Evolutionary conservation across 2,329 filamentous ascomycete species (phyloP).

Genomic region (Diplodia seriata): DNA sequence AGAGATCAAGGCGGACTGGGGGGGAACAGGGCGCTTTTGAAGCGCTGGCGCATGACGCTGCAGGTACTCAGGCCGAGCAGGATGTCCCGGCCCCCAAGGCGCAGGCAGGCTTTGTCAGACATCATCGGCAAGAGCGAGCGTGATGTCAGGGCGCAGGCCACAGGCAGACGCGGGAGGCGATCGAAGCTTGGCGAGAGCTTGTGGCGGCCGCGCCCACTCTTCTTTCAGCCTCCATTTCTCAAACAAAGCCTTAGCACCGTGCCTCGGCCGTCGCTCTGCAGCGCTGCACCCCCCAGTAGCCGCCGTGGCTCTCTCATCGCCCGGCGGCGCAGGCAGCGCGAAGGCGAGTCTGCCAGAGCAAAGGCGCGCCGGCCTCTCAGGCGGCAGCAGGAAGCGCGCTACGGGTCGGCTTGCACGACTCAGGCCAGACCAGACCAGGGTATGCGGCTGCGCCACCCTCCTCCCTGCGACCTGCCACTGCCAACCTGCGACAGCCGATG

Average conservation of each 20-base stretch:
- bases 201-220: neutral
- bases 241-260: neutral
- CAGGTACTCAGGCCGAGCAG: neutral
- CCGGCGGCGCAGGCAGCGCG: too few relatives aligned
- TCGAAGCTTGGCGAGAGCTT: conserved; percentile 2
- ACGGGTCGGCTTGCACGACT: neutral
- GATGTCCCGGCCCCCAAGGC: neutral
- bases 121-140: neutral
- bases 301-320: too few relatives aligned
- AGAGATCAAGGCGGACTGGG: neutral
- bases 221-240: neutral
- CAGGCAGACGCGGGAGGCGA: neutral
- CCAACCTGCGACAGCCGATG: neutral
- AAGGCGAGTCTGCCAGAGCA: neutral
- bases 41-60: neutral
- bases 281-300: neutral
- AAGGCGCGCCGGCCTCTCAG: neutral
- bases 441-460: neutral
- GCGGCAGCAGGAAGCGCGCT: neutral
- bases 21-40: neutral
- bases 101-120: neutral
- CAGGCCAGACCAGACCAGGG: neutral
- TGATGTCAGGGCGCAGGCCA: neutral
- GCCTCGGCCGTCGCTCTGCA: too few relatives aligned
- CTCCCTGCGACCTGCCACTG: neutral